Percentiles rank a stretch among this genome's conserved stretches.
These are phyloP conservation scores for Aureobasidium sp. DNA, from an alignment of 2,329 filamentous ascomycete genomes.

Conservation along the genomic window DNA sequence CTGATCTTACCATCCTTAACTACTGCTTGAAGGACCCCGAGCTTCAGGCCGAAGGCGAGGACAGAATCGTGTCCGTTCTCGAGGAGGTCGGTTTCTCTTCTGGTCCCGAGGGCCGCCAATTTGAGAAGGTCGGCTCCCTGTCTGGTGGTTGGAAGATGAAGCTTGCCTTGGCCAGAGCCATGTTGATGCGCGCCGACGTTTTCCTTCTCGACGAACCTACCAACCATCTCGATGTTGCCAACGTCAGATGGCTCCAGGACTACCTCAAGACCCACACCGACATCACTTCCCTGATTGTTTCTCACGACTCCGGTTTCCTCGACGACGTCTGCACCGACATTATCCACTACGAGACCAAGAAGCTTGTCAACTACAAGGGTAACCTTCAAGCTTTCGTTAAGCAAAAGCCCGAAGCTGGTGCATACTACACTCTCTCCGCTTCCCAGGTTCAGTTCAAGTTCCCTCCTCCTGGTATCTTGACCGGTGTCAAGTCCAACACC, in stretches of 20 bases:
- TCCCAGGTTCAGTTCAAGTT: slow-evolving; percentile 95
- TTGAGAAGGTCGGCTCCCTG: slow-evolving; percentile 82
- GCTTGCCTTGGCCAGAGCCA: slow-evolving; percentile 86
- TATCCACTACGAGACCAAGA: slow-evolving; percentile 98
- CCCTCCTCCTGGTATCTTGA: slow-evolving; percentile 86
- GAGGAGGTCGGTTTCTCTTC: slow-evolving; percentile 89
- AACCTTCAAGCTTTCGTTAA: slow-evolving; percentile 80
- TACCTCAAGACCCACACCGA: slow-evolving; percentile 95
- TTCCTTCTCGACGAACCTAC: slow-evolving; percentile 96
- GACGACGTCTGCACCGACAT: slow-evolving; percentile 98
- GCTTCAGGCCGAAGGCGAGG: slow-evolving; percentile 66
- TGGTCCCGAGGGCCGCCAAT: slow-evolving; percentile 80
- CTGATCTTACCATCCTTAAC: slow-evolving; percentile 92
- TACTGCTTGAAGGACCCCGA: slow-evolving; percentile 86
- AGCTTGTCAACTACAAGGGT: slow-evolving; percentile 77
- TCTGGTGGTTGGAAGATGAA: slow-evolving; percentile 99
- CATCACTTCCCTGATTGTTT: slow-evolving; percentile 95
- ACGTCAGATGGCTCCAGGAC: slow-evolving; percentile 91
- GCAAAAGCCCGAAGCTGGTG: slow-evolving; percentile 87
- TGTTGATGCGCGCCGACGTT: slow-evolving; percentile 95
- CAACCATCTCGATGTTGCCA: slow-evolving; percentile 94
- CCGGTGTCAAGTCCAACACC: slow-evolving; percentile 90
- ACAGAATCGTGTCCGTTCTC: slow-evolving; percentile 76
- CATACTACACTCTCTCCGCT: slow-evolving; percentile 91
- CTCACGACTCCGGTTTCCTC: slow-evolving; percentile 95